phyloP scores from a whole-genome alignment of 2,329 filamentous ascomycete species.

The Pyrenochaeta sp. region DNA sequence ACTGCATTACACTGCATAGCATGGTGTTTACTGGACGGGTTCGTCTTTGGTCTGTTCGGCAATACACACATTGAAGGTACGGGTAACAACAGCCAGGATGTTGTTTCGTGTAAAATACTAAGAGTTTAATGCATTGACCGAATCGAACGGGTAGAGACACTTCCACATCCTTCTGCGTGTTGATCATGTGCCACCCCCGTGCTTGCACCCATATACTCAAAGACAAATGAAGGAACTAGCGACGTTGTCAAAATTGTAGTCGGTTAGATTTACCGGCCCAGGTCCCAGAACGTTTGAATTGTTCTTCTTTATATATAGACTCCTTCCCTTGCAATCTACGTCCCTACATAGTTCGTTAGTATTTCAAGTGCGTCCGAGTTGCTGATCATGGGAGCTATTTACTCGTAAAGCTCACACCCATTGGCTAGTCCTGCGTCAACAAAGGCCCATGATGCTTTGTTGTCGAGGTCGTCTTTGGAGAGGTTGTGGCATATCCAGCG shows the following conservation, averaged over 20 bases:
- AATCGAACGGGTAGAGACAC: not conserved
- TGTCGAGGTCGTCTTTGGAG: conserved; percentile 19
- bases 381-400: conserved; percentile 4
- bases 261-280: conserved; percentile 27
- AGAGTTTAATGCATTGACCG: not conserved
- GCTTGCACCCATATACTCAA: not conserved
- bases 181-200: not conserved
- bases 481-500: conserved; percentile 30
- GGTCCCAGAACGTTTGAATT: conserved; percentile 27
- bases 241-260: conserved; percentile 25
- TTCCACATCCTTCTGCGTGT: not conserved
- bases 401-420: conserved; percentile 31
- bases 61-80: not conserved
- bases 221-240: conserved; percentile 9
- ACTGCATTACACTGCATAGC: not conserved
- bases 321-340: conserved; percentile 20
- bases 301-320: conserved; percentile 27
- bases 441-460: conserved; percentile 31
- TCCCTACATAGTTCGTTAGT: conserved; percentile 15
- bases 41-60: not conserved
- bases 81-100: not conserved
- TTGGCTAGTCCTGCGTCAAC: conserved; percentile 30
- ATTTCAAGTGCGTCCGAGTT: not conserved
- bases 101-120: conserved; percentile 3
- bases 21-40: conserved; percentile 1